Percentiles rank a stretch among this genome's conserved stretches.
Conservation (phyloP, 2,329 filamentous ascomycete species). For the Penicillium sp. region DNA sequence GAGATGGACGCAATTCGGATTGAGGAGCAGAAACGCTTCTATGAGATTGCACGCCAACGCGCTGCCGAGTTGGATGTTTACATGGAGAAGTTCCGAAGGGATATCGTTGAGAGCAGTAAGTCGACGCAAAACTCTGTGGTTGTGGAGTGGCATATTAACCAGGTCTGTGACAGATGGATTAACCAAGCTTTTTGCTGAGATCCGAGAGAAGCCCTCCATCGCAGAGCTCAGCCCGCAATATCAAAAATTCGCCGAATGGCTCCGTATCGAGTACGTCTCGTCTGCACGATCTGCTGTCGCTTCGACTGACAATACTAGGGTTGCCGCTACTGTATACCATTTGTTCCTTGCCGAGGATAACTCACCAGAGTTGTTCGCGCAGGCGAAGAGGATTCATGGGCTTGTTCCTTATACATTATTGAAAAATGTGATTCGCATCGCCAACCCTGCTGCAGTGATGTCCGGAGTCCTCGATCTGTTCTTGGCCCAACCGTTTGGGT, state of each 20-base stretch:
- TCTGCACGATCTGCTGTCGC: neutral
- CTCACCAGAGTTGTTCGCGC: slow-evolving; percentile 90
- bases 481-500: slow-evolving; percentile 88
- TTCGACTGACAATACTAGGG: slow-evolving; percentile 40
- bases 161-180: slow-evolving; percentile 67
- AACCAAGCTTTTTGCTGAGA: slow-evolving; percentile 88
- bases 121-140: slow-evolving; percentile 29
- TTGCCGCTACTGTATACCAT: slow-evolving; percentile 94
- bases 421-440: slow-evolving; percentile 95
- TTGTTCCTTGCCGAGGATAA: slow-evolving; percentile 97
- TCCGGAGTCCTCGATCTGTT: slow-evolving; percentile 92
- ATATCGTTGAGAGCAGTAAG: slow-evolving; percentile 70
- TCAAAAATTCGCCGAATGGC: slow-evolving; percentile 97
- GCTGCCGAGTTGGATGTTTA: slow-evolving; percentile 93
- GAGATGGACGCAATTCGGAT: slow-evolving; percentile 81
- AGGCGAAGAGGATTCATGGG: slow-evolving; percentile 90
- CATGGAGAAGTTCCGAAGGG: slow-evolving; percentile 77
- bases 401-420: slow-evolving; percentile 88
- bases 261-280: slow-evolving; percentile 71
- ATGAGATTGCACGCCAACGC: slow-evolving; percentile 86
- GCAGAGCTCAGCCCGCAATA: slow-evolving; percentile 89
- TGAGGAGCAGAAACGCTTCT: slow-evolving; percentile 90
- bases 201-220: slow-evolving; percentile 84
- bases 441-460: slow-evolving; percentile 96
- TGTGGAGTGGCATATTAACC: slow-evolving; percentile 20